phyloP scores from a whole-genome alignment of 2,329 filamentous ascomycete genomes.

The Fusarium mexicanum region DNA sequence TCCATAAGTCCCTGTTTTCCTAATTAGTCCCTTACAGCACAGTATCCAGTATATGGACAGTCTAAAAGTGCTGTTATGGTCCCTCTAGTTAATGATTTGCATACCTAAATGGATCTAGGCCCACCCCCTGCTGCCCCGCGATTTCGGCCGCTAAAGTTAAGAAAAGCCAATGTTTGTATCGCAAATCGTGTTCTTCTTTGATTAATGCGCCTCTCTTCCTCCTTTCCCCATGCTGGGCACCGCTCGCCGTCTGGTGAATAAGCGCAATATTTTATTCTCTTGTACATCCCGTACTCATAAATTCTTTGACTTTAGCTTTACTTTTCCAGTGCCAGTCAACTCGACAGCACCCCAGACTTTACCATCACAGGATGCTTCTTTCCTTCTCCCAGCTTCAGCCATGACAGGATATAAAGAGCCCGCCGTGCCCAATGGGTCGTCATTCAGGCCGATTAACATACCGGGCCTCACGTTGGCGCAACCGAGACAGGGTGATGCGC shows the following conservation, averaged over 20 bases:
- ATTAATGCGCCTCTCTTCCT: neutral
- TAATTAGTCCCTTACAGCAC: too few species aligned
- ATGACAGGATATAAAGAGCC: slow-evolving; percentile 21
- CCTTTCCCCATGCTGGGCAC: slow-evolving; percentile 15
- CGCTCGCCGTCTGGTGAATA: neutral
- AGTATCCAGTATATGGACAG: neutral
- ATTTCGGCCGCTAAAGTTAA: slow-evolving; percentile 1
- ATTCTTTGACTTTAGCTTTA: neutral
- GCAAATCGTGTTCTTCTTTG: neutral
- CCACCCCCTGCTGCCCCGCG: slow-evolving; percentile 10
- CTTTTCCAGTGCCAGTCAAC: neutral
- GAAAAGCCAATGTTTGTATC: slow-evolving; percentile 5
- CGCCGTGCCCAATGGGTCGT: neutral
- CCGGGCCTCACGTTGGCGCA: slow-evolving; percentile 32
- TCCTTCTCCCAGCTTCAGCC: neutral
- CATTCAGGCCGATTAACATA: slow-evolving; percentile 8
- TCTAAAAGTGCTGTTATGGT: neutral
- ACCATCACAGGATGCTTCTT: slow-evolving; percentile 20
- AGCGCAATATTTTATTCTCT: neutral
- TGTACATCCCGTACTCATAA: neutral
- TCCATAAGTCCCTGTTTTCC: neutral
- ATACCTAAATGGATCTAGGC: neutral
- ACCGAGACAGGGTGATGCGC: neutral
- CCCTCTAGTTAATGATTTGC: neutral
- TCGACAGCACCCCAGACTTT: neutral